Evolutionary conservation across 768 basidiomycete species (phyloP).

Genomic region (Auriscalpium orientale): DNA sequence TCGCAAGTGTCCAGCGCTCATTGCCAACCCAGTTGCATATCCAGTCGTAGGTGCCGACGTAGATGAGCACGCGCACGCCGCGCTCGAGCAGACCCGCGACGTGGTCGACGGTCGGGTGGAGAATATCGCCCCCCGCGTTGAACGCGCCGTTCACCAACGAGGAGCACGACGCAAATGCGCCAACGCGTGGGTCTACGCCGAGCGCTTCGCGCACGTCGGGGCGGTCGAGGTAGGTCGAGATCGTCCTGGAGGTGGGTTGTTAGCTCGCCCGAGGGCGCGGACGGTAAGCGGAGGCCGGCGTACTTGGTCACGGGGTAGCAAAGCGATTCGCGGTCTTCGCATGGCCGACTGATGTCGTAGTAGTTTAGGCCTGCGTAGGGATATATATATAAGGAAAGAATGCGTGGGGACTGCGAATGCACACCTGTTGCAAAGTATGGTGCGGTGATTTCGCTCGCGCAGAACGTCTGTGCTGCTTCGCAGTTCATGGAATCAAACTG

Average conservation of each 20-base stretch:
- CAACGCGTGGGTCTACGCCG: constrained; percentile 49
- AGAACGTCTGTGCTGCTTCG: constrained; percentile 33
- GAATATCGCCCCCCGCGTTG: constrained; percentile 24
- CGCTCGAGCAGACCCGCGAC: constrained; percentile 46
- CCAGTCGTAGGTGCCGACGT: constrained; percentile 47
- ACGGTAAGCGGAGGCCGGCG: not conserved
- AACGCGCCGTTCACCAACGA: constrained; percentile 27
- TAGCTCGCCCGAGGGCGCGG: not conserved
- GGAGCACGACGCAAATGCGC: constrained; percentile 36
- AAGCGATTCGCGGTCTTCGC: constrained; percentile 46
- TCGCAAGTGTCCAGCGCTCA: constrained; percentile 45
- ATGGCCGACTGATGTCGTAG: constrained; percentile 64
- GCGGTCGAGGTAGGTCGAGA: constrained; percentile 54
- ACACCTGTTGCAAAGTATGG: constrained; percentile 27
- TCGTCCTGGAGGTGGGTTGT: constrained; percentile 31
- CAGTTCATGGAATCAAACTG: constrained; percentile 38
- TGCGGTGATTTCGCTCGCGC: constrained; percentile 19
- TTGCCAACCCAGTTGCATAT: constrained; percentile 62
- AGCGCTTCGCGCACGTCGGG: constrained; percentile 45
- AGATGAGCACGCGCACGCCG: constrained; percentile 41
- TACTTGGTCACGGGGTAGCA: constrained; percentile 53
- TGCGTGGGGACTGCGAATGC: not conserved
- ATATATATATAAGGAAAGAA: constrained; percentile 11
- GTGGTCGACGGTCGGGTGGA: constrained; percentile 27
- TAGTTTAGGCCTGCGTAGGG: constrained; percentile 36